These are phyloP conservation scores for Fragilariopsis cylindrus DNA, from an alignment of 108 stramenopile species.

Conservation along the genomic window DNA sequence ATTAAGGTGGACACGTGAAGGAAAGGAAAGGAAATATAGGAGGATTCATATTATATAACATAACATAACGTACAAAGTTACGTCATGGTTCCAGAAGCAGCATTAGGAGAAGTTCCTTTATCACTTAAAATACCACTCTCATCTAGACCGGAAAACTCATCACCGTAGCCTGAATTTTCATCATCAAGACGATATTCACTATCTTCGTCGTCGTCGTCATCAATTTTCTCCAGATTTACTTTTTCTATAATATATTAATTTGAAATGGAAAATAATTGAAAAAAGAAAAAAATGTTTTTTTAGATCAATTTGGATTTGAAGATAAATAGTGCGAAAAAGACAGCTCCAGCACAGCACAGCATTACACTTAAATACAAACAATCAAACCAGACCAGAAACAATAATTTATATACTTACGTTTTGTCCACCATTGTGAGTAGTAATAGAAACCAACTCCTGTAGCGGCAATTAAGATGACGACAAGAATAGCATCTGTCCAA, in stretches of 20 bases:
- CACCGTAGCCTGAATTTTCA: constrained; percentile 15
- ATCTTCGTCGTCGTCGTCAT: constrained; percentile 24
- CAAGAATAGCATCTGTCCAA: constrained; percentile 17
- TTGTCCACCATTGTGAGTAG: constrained; percentile 24
- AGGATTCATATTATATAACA: no score
- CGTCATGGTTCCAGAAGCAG: no score
- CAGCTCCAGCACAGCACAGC: not conserved
- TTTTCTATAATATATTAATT: constrained; percentile 24
- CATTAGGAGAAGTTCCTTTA: no score
- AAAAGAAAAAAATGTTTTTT: constrained; percentile 16
- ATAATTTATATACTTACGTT: constrained; percentile 13
- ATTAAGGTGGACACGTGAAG: no score
- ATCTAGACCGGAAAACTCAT: not conserved
- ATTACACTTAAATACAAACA: not conserved
- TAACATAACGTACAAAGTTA: no score
- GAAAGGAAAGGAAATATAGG: no score
- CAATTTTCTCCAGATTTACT: constrained; percentile 34
- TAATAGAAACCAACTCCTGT: constrained; percentile 6
- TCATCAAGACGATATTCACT: constrained; percentile 27
- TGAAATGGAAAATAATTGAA: constrained; percentile 2
- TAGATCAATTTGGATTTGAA: not conserved
- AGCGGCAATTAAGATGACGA: not conserved
- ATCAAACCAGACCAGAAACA: not conserved
- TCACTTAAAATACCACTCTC: no score
- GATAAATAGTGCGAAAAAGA: not conserved